Conservation (phyloP, 306 rosid genomes). For the Sophora flavescens region DNA sequence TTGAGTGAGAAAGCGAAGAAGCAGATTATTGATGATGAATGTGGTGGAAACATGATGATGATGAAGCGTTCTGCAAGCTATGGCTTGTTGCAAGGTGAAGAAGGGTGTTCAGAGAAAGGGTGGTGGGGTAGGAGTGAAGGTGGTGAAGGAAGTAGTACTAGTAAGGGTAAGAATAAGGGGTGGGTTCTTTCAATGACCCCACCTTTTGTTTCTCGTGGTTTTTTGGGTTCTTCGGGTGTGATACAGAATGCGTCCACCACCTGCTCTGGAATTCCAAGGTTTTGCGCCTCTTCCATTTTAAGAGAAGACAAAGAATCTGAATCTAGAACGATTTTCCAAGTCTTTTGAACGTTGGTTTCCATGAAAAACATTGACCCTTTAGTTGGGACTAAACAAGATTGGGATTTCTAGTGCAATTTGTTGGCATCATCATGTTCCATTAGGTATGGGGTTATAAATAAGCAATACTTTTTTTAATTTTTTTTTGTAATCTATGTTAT, state of each 20-base stretch:
- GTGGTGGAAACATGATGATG: constrained; percentile 6
- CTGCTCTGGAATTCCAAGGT: constrained; percentile 18
- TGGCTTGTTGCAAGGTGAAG: constrained; percentile 37
- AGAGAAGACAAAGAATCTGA: constrained; percentile 1
- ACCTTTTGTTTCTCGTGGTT: constrained; percentile 16
- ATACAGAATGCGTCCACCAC: neutral
- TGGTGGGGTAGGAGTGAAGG: neutral
- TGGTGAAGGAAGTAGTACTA: constrained; percentile 5
- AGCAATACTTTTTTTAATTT: too few species aligned
- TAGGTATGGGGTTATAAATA: neutral
- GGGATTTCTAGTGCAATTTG: neutral
- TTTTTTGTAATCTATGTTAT: too few species aligned
- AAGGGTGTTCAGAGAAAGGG: constrained; percentile 23
- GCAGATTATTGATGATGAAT: constrained; percentile 39
- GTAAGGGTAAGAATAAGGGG: neutral
- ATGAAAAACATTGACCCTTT: neutral
- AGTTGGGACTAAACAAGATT: neutral
- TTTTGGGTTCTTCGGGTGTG: neutral
- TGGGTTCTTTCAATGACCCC: constrained; percentile 10
- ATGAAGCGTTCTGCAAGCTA: constrained; percentile 55
- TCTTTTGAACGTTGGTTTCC: neutral
- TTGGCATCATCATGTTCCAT: neutral
- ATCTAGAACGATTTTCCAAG: neutral
- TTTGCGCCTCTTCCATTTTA: constrained; percentile 9
- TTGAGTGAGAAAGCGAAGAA: constrained; percentile 52